These are phyloP conservation scores for Cyclotella atomus DNA, from an alignment of 108 stramenopile species.

Conservation along the genomic window DNA sequence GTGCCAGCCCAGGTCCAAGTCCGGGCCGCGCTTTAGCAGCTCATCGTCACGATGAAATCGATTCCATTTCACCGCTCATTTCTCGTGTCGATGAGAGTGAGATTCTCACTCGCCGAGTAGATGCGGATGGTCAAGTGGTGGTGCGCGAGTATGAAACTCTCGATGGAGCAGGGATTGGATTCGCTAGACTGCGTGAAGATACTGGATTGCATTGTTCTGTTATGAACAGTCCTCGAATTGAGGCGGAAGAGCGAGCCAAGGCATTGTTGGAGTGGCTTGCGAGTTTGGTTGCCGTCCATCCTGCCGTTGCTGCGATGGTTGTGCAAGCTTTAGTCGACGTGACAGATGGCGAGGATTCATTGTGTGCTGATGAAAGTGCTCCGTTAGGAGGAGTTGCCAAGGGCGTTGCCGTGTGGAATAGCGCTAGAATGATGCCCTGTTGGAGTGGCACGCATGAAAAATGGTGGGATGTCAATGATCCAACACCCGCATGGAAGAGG, in stretches of 20 bases:
- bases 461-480: constrained; percentile 36
- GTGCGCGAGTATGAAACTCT: constrained; percentile 65
- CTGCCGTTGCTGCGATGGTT: constrained; percentile 76
- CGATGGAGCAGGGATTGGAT: constrained; percentile 73
- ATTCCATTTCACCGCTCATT: constrained; percentile 56
- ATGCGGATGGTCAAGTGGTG: constrained; percentile 83
- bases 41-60: constrained; percentile 19
- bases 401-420: constrained; percentile 76
- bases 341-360: constrained; percentile 54
- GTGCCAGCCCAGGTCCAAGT: background rate
- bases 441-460: constrained; percentile 59
- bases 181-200: constrained; percentile 59
- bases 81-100: constrained; percentile 50
- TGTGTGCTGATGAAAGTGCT: constrained; percentile 34
- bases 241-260: constrained; percentile 75
- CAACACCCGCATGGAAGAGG: constrained; percentile 52
- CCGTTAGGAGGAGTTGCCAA: constrained; percentile 8
- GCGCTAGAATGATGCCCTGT: constrained; percentile 72
- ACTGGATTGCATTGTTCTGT: constrained; percentile 85
- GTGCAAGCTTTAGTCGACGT: constrained; percentile 87
- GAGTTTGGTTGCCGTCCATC: constrained; percentile 78
- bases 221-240: constrained; percentile 67
- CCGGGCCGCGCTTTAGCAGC: background rate
- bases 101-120: constrained; percentile 80
- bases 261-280: constrained; percentile 76